A percentile compares a stretch with the other conserved stretches of the same genome.
These are phyloP conservation scores for Erythrophleum ivorense DNA, from an alignment of 331 rosid genomes.

Conservation along the genomic window DNA sequence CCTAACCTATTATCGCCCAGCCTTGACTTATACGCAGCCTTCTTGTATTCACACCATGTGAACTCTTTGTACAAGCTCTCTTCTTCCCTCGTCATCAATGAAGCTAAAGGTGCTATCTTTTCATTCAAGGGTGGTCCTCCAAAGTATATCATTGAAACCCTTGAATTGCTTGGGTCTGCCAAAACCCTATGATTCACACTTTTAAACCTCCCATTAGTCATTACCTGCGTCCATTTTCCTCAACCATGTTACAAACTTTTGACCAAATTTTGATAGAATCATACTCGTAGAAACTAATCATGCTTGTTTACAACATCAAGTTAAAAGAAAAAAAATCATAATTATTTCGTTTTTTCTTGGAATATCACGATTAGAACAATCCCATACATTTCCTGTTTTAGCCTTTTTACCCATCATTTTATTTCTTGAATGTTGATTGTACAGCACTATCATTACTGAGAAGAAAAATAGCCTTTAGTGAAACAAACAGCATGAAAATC, in stretches of 20 bases:
- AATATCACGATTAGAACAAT: no score
- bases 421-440: not conserved
- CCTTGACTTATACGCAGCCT: conserved; percentile 67
- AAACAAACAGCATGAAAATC: not conserved
- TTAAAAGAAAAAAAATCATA: no score
- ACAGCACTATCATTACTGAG: not conserved
- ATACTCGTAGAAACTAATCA: no score
- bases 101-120: conserved; percentile 74
- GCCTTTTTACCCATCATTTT: no score
- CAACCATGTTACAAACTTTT: no score
- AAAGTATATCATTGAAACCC: conserved; percentile 86
- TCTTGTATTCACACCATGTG: conserved; percentile 91
- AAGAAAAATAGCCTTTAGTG: not conserved
- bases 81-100: conserved; percentile 61
- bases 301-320: no score
- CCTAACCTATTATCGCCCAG: conserved; percentile 72
- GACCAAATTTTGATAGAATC: no score
- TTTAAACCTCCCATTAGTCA: conserved; percentile 88
- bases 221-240: conserved; percentile 59
- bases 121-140: conserved; percentile 84
- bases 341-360: no score
- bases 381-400: no score
- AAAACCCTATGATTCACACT: conserved; percentile 89
- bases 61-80: conserved; percentile 78
- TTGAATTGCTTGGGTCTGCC: conserved; percentile 65